Conservation (phyloP, 2,329 filamentous ascomycete genomes). For the Fusarium sarcochroum region DNA sequence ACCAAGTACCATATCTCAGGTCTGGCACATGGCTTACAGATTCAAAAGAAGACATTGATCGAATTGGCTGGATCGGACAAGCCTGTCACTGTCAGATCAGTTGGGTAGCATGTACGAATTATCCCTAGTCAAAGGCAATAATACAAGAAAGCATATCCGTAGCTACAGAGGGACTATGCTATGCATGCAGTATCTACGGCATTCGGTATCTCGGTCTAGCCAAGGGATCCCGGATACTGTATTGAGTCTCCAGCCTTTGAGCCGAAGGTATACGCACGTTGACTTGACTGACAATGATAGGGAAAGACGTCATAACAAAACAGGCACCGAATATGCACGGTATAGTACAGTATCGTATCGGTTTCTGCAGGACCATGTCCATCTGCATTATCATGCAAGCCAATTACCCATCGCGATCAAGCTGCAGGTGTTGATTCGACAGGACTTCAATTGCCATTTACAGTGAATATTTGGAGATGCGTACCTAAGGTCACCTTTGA, state of each 20-base stretch:
- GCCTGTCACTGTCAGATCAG: background rate
- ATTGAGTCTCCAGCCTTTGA: slow-evolving; percentile 39
- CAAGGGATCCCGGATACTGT: slow-evolving; percentile 4
- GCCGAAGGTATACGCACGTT: slow-evolving; percentile 36
- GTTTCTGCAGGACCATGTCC: slow-evolving; percentile 5
- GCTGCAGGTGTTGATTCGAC: slow-evolving; percentile 26
- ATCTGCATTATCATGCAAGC: slow-evolving; percentile 3
- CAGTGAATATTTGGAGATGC: background rate
- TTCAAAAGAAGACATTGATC: background rate
- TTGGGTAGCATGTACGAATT: background rate
- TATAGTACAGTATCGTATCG: background rate
- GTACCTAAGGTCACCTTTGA: slow-evolving; percentile 9
- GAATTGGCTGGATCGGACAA: background rate
- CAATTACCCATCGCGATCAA: slow-evolving; percentile 35
- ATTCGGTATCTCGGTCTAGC: slow-evolving; percentile 60
- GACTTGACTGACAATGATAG: background rate
- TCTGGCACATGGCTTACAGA: background rate
- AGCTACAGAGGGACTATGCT: background rate
- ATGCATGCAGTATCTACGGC: background rate
- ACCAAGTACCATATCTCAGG: slow-evolving; percentile 2
- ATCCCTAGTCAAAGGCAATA: background rate
- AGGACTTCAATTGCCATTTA: slow-evolving; percentile 1
- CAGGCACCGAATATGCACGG: background rate
- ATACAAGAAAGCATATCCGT: background rate
- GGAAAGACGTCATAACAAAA: slow-evolving; percentile 39